A percentile compares a stretch with the other conserved stretches of the same genome.
These are phyloP conservation scores for Lasiodiplodia gonubiensis DNA, from an alignment of 2,329 filamentous ascomycete genomes.

Conservation along the genomic window DNA sequence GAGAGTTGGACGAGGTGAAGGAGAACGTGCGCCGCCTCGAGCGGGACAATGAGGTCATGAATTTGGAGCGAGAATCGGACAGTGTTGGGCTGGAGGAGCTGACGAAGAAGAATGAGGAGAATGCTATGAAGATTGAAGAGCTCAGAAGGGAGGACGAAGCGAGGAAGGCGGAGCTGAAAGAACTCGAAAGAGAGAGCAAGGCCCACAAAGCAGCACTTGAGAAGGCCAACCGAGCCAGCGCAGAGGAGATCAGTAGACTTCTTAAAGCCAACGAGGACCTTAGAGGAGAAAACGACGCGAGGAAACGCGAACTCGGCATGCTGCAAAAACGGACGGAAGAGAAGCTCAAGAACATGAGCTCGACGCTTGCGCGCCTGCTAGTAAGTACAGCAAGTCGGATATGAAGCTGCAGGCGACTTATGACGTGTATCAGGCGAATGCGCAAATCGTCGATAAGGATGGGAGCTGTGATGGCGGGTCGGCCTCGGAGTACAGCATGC, in stretches of 20 bases:
- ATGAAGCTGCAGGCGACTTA: too few species aligned
- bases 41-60: not conserved
- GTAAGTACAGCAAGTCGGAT: too few species aligned
- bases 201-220: not conserved
- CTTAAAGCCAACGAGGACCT: not conserved
- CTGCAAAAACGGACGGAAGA: too few species aligned
- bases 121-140: not conserved
- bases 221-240: not conserved
- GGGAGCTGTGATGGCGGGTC: too few species aligned
- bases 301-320: not conserved
- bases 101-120: not conserved
- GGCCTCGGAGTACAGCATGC: not conserved
- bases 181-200: not conserved
- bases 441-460: not conserved
- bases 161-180: not conserved
- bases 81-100: not conserved
- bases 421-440: not conserved
- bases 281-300: not conserved
- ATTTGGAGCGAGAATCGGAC: not conserved
- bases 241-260: not conserved
- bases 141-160: not conserved
- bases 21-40: not conserved
- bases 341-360: too few species aligned
- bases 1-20: not conserved
- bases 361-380: too few species aligned